A percentile compares a stretch with the other conserved stretches of the same genome.
These are phyloP conservation scores for Colletotrichum magnum DNA, from an alignment of 2,329 filamentous ascomycete genomes.

Conservation along the genomic window DNA sequence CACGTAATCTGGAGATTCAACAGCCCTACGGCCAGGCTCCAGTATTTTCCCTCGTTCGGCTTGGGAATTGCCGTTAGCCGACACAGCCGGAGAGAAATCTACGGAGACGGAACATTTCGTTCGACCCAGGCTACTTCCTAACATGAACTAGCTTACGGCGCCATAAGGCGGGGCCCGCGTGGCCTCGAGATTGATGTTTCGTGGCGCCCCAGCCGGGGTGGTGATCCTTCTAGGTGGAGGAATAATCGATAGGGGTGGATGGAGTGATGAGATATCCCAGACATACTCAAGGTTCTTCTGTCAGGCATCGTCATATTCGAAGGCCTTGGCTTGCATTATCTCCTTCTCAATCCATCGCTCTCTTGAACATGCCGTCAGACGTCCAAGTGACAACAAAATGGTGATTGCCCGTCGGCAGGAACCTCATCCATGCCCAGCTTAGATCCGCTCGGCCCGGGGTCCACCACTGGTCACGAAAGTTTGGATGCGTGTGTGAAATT, in stretches of 20 bases:
- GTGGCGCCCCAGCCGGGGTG: background rate
- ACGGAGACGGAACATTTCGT: background rate
- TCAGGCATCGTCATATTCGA: too few species aligned
- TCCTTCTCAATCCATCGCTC: too few species aligned
- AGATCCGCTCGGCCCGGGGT: background rate
- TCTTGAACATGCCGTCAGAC: background rate
- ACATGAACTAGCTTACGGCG: background rate
- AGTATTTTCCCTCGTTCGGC: background rate
- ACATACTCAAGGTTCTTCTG: too few species aligned
- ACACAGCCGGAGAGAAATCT: background rate
- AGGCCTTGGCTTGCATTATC: background rate
- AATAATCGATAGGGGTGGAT: slow-evolving; percentile 2
- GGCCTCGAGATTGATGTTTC: background rate
- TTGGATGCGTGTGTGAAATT: slow-evolving; percentile 4
- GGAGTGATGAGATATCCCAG: background rate
- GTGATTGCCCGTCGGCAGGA: background rate
- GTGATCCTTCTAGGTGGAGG: slow-evolving; percentile 1
- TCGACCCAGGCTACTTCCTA: background rate
- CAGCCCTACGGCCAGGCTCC: background rate
- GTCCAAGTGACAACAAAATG: background rate
- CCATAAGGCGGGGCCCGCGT: background rate
- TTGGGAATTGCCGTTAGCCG: slow-evolving; percentile 2
- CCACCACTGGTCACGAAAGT: background rate
- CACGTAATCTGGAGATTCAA: background rate
- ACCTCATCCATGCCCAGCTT: slow-evolving; percentile 8